phyloP scores from a whole-genome alignment of 106 monocot species.

The Dioscorea zingiberensis region DNA sequence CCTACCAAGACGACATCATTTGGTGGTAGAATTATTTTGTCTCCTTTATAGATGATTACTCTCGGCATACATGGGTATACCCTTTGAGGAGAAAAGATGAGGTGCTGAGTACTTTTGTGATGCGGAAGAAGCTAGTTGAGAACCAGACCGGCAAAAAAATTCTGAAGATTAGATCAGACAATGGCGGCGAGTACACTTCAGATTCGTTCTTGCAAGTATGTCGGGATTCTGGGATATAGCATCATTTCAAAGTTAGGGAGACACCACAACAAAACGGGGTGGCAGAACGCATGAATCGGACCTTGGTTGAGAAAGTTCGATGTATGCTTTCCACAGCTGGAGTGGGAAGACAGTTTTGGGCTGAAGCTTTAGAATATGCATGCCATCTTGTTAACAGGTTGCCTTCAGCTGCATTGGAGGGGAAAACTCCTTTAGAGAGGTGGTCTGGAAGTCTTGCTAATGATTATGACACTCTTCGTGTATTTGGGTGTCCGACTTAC shows the following conservation, averaged over 20 bases:
- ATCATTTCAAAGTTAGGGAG: not conserved
- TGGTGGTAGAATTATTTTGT: not conserved
- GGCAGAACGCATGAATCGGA: not conserved
- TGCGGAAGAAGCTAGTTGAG: not conserved
- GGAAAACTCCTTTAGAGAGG: too few relatives aligned
- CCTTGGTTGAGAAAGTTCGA: not conserved
- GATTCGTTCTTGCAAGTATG: not conserved
- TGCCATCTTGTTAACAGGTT: too few relatives aligned
- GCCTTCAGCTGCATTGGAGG: too few relatives aligned
- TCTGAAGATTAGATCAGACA: not conserved
- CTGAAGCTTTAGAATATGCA: not conserved
- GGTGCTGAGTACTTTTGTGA: not conserved
- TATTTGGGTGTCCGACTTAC: too few relatives aligned
- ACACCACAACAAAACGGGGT: conserved; percentile 7
- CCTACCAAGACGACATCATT: not conserved
- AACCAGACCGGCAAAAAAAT: not conserved
- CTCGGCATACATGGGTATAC: not conserved
- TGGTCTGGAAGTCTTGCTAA: too few relatives aligned
- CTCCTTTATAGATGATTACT: conserved; percentile 5
- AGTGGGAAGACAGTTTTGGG: not conserved
- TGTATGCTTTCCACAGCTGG: not conserved
- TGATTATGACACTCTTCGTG: too few relatives aligned
- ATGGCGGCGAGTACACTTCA: not conserved
- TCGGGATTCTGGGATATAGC: not conserved
- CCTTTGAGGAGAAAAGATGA: not conserved